Conservation (phyloP, 352 stramenopile species). For the Pythium myriotylum region DNA sequence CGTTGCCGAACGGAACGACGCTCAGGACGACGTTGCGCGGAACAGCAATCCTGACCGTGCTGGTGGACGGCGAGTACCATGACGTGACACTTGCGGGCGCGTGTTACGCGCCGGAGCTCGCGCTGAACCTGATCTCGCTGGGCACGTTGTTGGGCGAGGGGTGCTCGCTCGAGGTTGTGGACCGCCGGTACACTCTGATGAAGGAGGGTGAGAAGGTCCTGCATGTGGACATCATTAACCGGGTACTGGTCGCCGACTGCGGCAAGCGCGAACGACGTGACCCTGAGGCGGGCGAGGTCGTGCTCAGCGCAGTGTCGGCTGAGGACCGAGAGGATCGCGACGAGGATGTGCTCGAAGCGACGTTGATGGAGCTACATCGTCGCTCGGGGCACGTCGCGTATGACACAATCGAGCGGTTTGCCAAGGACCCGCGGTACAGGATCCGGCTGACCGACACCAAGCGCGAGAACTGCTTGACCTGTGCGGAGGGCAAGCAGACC, state of each 20-base stretch:
- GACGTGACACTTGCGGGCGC: not conserved
- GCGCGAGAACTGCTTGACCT: too few relatives aligned
- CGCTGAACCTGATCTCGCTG: conserved; percentile 9
- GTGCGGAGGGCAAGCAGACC: too few relatives aligned
- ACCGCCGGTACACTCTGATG: not conserved
- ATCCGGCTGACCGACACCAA: too few relatives aligned
- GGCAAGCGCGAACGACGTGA: not conserved
- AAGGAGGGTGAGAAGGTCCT: conserved; percentile 2
- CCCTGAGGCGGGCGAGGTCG: not conserved
- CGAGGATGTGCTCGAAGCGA: conserved; percentile 2
- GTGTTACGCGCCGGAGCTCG: conserved; percentile 2
- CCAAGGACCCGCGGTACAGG: too few relatives aligned
- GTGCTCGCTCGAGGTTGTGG: not conserved
- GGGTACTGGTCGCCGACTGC: conserved; percentile 10
- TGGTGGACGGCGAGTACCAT: not conserved
- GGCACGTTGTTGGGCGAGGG: conserved; percentile 8
- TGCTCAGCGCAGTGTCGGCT: conserved; percentile 1
- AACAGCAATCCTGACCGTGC: not conserved
- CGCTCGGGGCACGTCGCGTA: conserved; percentile 15
- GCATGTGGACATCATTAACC: conserved; percentile 10
- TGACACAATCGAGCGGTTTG: too few relatives aligned
- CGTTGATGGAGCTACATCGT: conserved; percentile 14
- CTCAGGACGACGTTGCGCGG: not conserved
- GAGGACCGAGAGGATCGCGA: not conserved
- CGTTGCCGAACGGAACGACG: not conserved